These are phyloP conservation scores for Penicillium bialowiezense DNA, from an alignment of 495 filamentous ascomycete species.

Conservation along the genomic window DNA sequence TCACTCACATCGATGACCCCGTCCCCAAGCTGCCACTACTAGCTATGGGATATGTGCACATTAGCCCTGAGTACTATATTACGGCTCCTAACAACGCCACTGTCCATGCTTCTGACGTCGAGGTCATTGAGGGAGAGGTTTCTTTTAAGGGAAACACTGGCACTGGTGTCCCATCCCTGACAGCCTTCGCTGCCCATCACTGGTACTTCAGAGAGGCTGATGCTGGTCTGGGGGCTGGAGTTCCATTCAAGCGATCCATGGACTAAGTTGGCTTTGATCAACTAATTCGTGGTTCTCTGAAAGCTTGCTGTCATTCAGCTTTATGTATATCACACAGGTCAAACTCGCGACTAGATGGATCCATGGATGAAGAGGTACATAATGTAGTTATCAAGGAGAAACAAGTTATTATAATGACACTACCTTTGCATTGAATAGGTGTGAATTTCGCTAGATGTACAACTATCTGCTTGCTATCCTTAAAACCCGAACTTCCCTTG, in stretches of 20 bases:
- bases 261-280: too few species aligned
- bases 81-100: slow-evolving; percentile 29
- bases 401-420: too few species aligned
- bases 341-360: too few species aligned
- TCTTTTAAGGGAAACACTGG: slow-evolving; percentile 44
- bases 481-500: too few species aligned
- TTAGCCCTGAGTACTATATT: slow-evolving; percentile 63
- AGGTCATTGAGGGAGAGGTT: slow-evolving; percentile 27
- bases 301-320: too few species aligned
- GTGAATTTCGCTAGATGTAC: too few species aligned
- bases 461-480: too few species aligned
- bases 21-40: slow-evolving; percentile 61
- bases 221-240: slow-evolving; percentile 21
- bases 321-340: too few species aligned
- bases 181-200: slow-evolving; percentile 32
- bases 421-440: too few species aligned
- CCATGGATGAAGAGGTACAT: too few species aligned
- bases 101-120: slow-evolving; percentile 33
- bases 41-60: slow-evolving; percentile 54
- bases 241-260: slow-evolving; percentile 14
- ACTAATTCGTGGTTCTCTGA: too few species aligned
- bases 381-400: too few species aligned
- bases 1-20: slow-evolving; percentile 63
- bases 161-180: slow-evolving; percentile 19
- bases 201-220: slow-evolving; percentile 45